These are phyloP conservation scores for Akanthomyces dipterigenus DNA, from an alignment of 2,329 filamentous ascomycete genomes.

Conservation along the genomic window DNA sequence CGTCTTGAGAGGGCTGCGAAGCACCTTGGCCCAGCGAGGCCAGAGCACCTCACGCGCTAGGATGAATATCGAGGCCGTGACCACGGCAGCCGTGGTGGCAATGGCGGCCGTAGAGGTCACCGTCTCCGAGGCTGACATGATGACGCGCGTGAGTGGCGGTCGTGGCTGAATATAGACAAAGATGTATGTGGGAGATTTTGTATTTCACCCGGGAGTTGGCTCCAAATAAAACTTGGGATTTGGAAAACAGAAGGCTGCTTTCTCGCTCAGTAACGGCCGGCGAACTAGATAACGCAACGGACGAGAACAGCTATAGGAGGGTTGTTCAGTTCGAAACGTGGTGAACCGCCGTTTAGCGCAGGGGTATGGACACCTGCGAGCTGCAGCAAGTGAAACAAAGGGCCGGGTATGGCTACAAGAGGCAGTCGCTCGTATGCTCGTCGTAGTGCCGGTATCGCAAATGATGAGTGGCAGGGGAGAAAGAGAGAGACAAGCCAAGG, in stretches of 20 bases:
- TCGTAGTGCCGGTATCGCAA: neutral
- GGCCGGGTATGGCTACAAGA: neutral
- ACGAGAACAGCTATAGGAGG: neutral
- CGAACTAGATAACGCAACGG: neutral
- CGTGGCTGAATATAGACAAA: neutral
- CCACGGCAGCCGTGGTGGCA: constrained; percentile 30
- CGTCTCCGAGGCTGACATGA: constrained; percentile 1
- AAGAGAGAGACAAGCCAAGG: neutral
- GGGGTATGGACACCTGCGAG: neutral
- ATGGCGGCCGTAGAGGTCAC: constrained; percentile 33
- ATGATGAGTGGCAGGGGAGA: neutral
- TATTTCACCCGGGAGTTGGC: no score
- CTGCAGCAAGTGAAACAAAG: neutral
- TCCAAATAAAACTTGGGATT: neutral
- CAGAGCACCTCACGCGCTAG: constrained; percentile 31
- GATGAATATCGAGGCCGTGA: constrained; percentile 18
- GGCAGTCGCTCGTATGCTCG: neutral
- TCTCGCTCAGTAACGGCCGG: neutral
- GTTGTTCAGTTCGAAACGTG: neutral
- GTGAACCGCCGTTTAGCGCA: neutral
- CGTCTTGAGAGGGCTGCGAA: constrained; percentile 39
- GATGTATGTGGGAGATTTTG: neutral
- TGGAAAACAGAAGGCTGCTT: no score
- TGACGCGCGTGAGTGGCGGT: neutral
- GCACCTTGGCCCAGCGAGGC: constrained; percentile 31